phyloP scores from a whole-genome alignment of 768 basidiomycete genomes.

The Pleurotus pulmonarius region DNA sequence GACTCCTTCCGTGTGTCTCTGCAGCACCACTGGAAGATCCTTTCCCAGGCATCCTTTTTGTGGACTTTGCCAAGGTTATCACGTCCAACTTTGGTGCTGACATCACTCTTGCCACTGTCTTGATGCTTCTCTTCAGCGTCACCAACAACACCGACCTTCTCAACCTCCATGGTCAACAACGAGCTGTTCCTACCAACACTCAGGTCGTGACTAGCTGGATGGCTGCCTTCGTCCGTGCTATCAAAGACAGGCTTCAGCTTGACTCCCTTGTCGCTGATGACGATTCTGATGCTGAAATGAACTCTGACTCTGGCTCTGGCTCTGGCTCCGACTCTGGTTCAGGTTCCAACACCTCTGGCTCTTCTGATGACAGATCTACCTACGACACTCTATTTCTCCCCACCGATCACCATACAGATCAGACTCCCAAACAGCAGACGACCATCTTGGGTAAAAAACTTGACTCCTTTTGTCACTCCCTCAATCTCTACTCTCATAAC shows the following conservation, averaged over 20 bases:
- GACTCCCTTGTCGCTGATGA: not conserved
- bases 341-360: not conserved
- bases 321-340: not conserved
- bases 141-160: conserved; percentile 5
- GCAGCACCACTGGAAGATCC: not conserved
- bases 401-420: too few relatives aligned
- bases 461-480: too few relatives aligned
- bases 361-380: not conserved
- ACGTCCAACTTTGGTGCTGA: not conserved
- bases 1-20: not conserved
- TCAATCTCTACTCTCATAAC: too few relatives aligned
- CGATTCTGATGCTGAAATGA: not conserved
- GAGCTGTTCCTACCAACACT: not conserved
- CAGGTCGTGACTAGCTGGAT: not conserved
- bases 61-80: not conserved
- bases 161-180: conserved; percentile 2
- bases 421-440: not conserved
- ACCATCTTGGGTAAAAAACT: too few relatives aligned
- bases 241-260: not conserved
- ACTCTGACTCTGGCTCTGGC: not conserved
- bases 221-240: not conserved
- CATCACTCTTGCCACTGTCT: conserved; percentile 3
- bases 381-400: not conserved
- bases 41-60: conserved; percentile 4
- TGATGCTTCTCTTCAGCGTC: conserved; percentile 1